These are phyloP conservation scores for Sodiomyces alkalinus DNA, from an alignment of 2,329 filamentous ascomycete genomes.

Conservation along the genomic window DNA sequence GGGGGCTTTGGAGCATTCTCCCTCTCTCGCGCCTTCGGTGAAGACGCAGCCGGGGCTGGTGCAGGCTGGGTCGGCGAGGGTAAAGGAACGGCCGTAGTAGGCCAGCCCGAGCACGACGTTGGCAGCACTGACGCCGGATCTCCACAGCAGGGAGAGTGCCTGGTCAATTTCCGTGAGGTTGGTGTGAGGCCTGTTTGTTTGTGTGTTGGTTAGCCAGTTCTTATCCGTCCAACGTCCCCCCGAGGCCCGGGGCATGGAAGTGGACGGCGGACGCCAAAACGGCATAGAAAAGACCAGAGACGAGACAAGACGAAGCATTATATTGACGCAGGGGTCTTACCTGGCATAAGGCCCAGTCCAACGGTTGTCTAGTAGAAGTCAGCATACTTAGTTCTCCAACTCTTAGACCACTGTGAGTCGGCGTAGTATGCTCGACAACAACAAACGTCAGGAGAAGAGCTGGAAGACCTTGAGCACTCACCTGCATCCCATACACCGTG, in stretches of 20 bases:
- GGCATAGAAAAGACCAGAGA: too few relatives aligned
- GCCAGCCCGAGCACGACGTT: constrained; percentile 27
- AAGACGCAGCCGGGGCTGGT: constrained; percentile 15
- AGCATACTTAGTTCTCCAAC: constrained; percentile 7
- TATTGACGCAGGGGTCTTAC: too few relatives aligned
- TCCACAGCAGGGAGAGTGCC: constrained; percentile 30
- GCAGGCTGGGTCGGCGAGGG: constrained; percentile 12
- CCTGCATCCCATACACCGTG: too few relatives aligned
- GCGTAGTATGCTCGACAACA: too few relatives aligned
- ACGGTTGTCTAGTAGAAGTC: constrained; percentile 21
- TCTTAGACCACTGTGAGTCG: background rate
- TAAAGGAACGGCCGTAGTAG: constrained; percentile 27
- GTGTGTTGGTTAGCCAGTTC: too few relatives aligned
- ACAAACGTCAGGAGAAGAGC: too few relatives aligned
- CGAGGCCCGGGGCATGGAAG: too few relatives aligned
- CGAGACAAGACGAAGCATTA: too few relatives aligned
- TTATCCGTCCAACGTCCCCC: too few relatives aligned
- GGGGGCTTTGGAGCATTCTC: constrained; percentile 13
- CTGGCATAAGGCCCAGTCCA: constrained; percentile 16
- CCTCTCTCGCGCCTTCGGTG: constrained; percentile 10
- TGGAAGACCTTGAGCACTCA: too few relatives aligned
- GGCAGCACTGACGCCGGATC: constrained; percentile 23
- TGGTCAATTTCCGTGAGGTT: constrained; percentile 31
- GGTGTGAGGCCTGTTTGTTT: constrained; percentile 27
- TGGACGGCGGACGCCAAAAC: too few relatives aligned